Base-by-base conservation (phyloP, 495 filamentous ascomycete genomes). In the Penicillium goetzii region DNA sequence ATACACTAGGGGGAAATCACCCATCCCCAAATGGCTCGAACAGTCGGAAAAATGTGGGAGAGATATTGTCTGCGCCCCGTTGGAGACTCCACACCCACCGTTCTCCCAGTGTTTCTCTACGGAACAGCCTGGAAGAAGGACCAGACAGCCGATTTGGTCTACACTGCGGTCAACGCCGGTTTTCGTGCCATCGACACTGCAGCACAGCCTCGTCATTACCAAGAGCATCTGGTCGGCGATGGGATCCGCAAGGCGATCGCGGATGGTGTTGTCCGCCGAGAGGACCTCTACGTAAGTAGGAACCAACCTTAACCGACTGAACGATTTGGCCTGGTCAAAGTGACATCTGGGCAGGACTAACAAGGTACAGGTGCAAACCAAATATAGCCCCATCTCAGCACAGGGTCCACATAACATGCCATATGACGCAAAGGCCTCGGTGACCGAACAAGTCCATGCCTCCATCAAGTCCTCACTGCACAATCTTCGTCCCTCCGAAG, bases 51-150 rank as follows among this genome's bases (percentile, higher is more conserved):
- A 41, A 65, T 76, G 68, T 78, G 76, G 76, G 72, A 78, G 52
- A 70, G 59, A 23, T 74, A 76, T 47, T 63, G 64, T 60, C 67
- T 80, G 52, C 76, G 73, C 26, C 66, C 73, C n/a, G 66, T 64
- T 30, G 73, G 66, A 38, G 62, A 70, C 30, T 70, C 69, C 8
- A 62, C 66, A 12, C 63, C 75, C 26, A 63, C 72, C 8, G 56
- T 68, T 19, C 61, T 81, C 34, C 89, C 88, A 8, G 76, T 80
- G 60, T 81, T 92, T 62, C 73, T 95, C 59, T 96, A 96, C 69
- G 92, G 91, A 47, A 93, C 91, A 9, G 92, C 92, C n/a, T 94
- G 91, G 92, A 93, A 94, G 76, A 90, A 91, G 71, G 86, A 88
- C 3, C 75, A 74, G 30, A 92, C 89, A 1, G 80, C 84, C 21